Conservation (phyloP, 176 grass and related monocot genomes). For the Tuctoria greenei region DNA sequence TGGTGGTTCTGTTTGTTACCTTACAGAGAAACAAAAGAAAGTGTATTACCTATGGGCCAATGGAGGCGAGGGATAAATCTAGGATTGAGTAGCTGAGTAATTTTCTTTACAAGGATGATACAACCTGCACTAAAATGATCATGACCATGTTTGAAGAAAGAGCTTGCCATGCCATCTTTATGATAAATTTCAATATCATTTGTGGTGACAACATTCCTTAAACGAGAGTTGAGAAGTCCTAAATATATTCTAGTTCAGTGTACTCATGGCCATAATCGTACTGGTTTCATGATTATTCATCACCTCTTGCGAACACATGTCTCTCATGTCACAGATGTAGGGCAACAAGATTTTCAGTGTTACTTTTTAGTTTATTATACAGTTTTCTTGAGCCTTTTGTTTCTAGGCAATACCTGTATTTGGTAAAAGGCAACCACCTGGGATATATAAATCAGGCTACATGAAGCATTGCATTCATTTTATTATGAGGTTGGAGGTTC, state of each 20-base stretch:
- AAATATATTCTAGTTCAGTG: slow-evolving; percentile 97
- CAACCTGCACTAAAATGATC: not conserved
- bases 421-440: slow-evolving; percentile 77
- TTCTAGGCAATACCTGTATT: slow-evolving; percentile 61
- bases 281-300: slow-evolving; percentile 99
- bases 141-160: not conserved
- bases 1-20: not conserved
- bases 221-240: slow-evolving; percentile 57
- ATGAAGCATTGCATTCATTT: slow-evolving; percentile 80
- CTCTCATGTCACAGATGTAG: slow-evolving; percentile 69
- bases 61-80: not conserved
- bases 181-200: slow-evolving; percentile 28
- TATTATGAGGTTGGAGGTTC: slow-evolving; percentile 95
- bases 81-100: slow-evolving; percentile 6
- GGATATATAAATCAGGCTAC: slow-evolving; percentile 97
- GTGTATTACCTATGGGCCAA: not conserved
- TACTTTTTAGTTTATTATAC: slow-evolving; percentile 19
- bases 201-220: slow-evolving; percentile 73
- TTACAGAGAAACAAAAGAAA: not conserved
- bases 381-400: slow-evolving; percentile 21
- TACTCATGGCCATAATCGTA: slow-evolving; percentile 99
- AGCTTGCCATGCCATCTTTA: slow-evolving; percentile 12
- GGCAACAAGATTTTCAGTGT: slow-evolving; percentile 13
- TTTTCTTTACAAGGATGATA: not conserved
- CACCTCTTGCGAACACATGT: slow-evolving; percentile 80